phyloP scores from a whole-genome alignment of 1,139 yeast species.

The Geotrichum restrictum region DNA sequence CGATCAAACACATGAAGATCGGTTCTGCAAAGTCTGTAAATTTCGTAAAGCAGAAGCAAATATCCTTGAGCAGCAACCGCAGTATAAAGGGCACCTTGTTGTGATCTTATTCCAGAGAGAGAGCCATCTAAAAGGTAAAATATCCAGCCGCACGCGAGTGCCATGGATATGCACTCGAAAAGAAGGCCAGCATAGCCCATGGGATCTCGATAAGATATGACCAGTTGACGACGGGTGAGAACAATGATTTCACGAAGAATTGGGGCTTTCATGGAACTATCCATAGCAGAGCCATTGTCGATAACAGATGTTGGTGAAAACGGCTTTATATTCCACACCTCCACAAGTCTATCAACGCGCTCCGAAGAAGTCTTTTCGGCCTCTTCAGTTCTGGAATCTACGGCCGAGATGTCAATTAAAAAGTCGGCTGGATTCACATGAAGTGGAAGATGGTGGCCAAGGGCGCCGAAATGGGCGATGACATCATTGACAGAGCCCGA shows the following conservation, averaged over 20 bases:
- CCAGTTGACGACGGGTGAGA: slow-evolving; percentile 53
- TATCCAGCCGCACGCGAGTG: slow-evolving; percentile 68
- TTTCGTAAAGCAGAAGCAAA: slow-evolving; percentile 64
- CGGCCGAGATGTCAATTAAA: slow-evolving; percentile 65
- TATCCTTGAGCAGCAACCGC: slow-evolving; percentile 66
- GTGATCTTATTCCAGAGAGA: slow-evolving; percentile 64
- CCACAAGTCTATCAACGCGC: slow-evolving; percentile 48
- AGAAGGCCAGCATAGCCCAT: slow-evolving; percentile 52
- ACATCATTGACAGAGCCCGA: slow-evolving; percentile 51
- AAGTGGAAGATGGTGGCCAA: slow-evolving; percentile 48
- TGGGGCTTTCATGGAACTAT: slow-evolving; percentile 31
- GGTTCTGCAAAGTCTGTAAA: slow-evolving; percentile 62
- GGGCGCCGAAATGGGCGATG: slow-evolving; percentile 49
- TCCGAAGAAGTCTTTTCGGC: slow-evolving; percentile 45
- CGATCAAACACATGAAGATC: slow-evolving; percentile 70
- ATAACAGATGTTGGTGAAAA: neutral
- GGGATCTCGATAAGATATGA: slow-evolving; percentile 57
- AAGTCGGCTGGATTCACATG: slow-evolving; percentile 59
- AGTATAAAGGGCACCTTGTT: slow-evolving; percentile 60
- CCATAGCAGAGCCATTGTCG: neutral
- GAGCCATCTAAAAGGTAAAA: slow-evolving; percentile 62
- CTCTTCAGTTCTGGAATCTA: slow-evolving; percentile 49
- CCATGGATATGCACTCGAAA: slow-evolving; percentile 55
- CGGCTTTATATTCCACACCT: slow-evolving; percentile 46
- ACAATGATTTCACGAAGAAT: slow-evolving; percentile 52